Percentiles rank a stretch among this genome's conserved stretches.
phyloP scores from a whole-genome alignment of 2,329 filamentous ascomycete genomes.

The Xylariaceae sp. region DNA sequence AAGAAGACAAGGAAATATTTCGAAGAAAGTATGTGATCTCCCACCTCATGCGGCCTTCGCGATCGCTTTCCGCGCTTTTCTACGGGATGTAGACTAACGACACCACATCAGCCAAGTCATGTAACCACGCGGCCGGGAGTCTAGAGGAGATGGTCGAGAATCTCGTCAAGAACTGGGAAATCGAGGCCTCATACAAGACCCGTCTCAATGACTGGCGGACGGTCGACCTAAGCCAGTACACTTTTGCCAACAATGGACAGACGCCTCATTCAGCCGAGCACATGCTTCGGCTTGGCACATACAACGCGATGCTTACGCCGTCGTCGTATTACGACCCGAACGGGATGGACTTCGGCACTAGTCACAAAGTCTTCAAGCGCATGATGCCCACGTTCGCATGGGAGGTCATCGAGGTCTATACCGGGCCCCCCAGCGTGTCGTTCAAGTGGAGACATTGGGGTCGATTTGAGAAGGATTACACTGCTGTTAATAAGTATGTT shows the following conservation, averaged over 20 bases:
- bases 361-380: slow-evolving; percentile 67
- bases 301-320: slow-evolving; percentile 62
- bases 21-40: slow-evolving; percentile 47
- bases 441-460: slow-evolving; percentile 70
- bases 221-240: slow-evolving; percentile 56
- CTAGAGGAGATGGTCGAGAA: slow-evolving; percentile 62
- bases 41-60: background rate
- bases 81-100: background rate
- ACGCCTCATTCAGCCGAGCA: slow-evolving; percentile 54
- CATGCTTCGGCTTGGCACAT: slow-evolving; percentile 65
- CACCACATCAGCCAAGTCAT: slow-evolving; percentile 47
- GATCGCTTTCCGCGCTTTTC: background rate
- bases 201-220: slow-evolving; percentile 58
- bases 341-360: slow-evolving; percentile 57
- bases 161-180: slow-evolving; percentile 70
- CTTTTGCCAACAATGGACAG: slow-evolving; percentile 60
- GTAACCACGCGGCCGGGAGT: slow-evolving; percentile 51
- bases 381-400: slow-evolving; percentile 72
- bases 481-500: slow-evolving; percentile 58
- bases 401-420: slow-evolving; percentile 67
- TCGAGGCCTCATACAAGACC: slow-evolving; percentile 66
- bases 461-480: slow-evolving; percentile 62
- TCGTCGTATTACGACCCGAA: slow-evolving; percentile 62
- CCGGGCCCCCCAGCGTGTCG: slow-evolving; percentile 57
- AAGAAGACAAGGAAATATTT: slow-evolving; percentile 58